phyloP scores from a whole-genome alignment of 352 stramenopile genomes.

The Lagenidium sp. region DNA sequence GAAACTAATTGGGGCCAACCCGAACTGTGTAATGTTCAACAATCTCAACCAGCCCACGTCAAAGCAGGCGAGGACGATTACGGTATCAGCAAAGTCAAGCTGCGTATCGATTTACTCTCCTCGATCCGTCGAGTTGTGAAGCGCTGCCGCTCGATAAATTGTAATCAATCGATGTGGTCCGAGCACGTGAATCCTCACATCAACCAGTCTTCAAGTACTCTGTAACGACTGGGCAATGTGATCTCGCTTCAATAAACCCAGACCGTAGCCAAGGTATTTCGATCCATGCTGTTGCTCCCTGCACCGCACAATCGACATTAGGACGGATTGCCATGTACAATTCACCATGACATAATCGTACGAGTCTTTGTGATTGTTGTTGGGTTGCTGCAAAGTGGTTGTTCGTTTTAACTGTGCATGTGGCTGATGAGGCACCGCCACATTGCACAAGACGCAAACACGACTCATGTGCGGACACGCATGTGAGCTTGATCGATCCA shows the following conservation, averaged over 20 bases:
- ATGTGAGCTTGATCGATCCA: slow-evolving; percentile 15
- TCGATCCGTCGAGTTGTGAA: slow-evolving; percentile 26
- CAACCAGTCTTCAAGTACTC: neutral
- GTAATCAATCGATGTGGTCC: slow-evolving; percentile 12
- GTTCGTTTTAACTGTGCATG: neutral
- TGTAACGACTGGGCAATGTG: slow-evolving; percentile 41
- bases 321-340: neutral
- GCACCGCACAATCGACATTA: neutral
- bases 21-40: too few species aligned
- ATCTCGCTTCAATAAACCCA: slow-evolving; percentile 72
- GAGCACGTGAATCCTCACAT: neutral
- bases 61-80: too few species aligned
- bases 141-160: neutral
- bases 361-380: slow-evolving; percentile 7
- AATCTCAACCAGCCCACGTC: too few species aligned
- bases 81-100: slow-evolving; percentile 30
- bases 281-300: slow-evolving; percentile 40
- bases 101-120: slow-evolving; percentile 36
- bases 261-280: slow-evolving; percentile 66
- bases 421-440: neutral
- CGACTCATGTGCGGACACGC: slow-evolving; percentile 27
- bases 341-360: slow-evolving; percentile 8
- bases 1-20: too few species aligned
- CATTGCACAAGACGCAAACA: slow-evolving; percentile 52
- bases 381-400: neutral